These are phyloP conservation scores for Phialocephala sp. DNA, from an alignment of 2,329 filamentous ascomycete genomes.

Conservation along the genomic window DNA sequence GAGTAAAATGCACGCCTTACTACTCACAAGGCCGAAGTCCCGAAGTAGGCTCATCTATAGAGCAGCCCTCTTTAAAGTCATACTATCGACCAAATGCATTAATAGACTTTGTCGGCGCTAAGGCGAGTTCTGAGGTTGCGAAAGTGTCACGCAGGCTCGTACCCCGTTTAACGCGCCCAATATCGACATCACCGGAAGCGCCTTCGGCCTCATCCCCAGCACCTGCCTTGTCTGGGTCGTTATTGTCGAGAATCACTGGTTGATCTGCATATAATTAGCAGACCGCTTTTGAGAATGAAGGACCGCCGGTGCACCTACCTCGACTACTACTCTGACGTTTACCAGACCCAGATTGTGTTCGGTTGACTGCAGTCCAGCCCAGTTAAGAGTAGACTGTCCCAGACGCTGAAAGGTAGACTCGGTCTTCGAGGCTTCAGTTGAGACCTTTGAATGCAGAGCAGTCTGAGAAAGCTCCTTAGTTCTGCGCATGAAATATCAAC, in stretches of 20 bases:
- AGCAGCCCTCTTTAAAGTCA: no score
- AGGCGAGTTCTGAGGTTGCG: constrained; percentile 29
- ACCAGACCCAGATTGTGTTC: constrained; percentile 13
- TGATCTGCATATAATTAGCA: constrained; percentile 13
- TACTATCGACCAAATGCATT: no score
- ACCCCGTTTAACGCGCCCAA: constrained; percentile 24
- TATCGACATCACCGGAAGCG: constrained; percentile 26
- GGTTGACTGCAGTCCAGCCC: constrained; percentile 21
- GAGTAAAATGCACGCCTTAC: constrained; percentile 29
- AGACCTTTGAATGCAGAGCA: constrained; percentile 20
- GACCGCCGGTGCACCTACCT: constrained; percentile 9
- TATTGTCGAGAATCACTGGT: constrained; percentile 15
- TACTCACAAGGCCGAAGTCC: no score
- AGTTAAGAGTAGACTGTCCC: constrained; percentile 24
- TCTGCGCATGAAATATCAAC: no score
- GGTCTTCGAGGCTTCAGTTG: constrained; percentile 18
- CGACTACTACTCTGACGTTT: constrained; percentile 12
- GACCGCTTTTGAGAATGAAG: constrained; percentile 10
- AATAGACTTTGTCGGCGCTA: no score
- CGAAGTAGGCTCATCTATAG: no score
- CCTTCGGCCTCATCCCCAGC: constrained; percentile 16
- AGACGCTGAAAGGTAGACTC: constrained; percentile 22
- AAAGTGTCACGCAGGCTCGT: constrained; percentile 22
- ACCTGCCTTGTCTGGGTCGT: constrained; percentile 21
- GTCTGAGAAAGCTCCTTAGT: constrained; percentile 6